Evolutionary conservation across 352 stramenopile genomes (phyloP).

Genomic region (Phytophthora idaei): DNA sequence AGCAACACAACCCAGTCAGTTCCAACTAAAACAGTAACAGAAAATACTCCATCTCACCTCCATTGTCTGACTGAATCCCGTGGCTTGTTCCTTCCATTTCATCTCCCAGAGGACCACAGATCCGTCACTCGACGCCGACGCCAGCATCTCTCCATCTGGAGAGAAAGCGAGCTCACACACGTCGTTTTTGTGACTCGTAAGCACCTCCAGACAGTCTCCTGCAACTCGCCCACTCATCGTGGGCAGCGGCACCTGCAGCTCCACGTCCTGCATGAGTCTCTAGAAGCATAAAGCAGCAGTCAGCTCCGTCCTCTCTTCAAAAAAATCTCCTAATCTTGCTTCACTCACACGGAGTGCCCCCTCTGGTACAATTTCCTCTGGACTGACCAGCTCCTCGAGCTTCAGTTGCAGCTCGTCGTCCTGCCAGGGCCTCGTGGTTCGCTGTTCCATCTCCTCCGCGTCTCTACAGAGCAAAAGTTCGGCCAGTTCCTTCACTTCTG

Average conservation of each 20-base stretch:
- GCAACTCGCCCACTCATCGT: constrained; percentile 26
- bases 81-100: constrained; percentile 20
- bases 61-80: background rate
- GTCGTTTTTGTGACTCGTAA: constrained; percentile 56
- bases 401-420: constrained; percentile 46
- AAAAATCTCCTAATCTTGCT: too few relatives aligned
- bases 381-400: constrained; percentile 65
- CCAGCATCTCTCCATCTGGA: constrained; percentile 74
- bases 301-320: background rate
- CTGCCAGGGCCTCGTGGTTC: constrained; percentile 48
- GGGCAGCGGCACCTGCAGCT: constrained; percentile 20
- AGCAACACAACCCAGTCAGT: background rate
- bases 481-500: constrained; percentile 57
- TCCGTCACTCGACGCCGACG: constrained; percentile 79
- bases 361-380: constrained; percentile 69
- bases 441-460: constrained; percentile 38
- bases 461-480: constrained; percentile 65
- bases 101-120: constrained; percentile 81
- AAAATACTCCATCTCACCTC: constrained; percentile 20
- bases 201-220: constrained; percentile 44
- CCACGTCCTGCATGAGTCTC: constrained; percentile 50
- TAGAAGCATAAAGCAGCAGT: constrained; percentile 22
- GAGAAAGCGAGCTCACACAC: constrained; percentile 83
- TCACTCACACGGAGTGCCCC: constrained; percentile 57
- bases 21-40: background rate